Base-by-base conservation (phyloP, 176 grass and related monocot species). In the Triticum monococcum region DNA sequence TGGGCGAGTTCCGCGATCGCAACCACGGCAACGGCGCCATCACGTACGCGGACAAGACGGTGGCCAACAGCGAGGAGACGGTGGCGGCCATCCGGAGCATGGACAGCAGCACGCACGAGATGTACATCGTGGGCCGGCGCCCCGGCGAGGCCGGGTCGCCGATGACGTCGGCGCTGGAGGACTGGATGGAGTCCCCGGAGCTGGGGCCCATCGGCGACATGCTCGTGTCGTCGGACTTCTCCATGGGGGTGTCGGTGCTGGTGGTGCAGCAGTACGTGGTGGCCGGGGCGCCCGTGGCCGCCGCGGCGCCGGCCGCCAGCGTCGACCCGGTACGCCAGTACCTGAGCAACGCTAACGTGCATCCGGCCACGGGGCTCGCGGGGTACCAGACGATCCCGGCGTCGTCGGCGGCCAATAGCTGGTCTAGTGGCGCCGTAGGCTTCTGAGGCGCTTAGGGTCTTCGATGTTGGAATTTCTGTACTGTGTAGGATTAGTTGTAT, bases 121-220 rank as follows among this genome's bases (percentile, higher is more conserved):
- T 98, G 16, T 94, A 86, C 84, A 83, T 98, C 71, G 93, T 98
- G 5, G 93, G 96, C 30, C 72, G 93, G 17, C 84, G 86, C 18
- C 91, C 94, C 61, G 77, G 88, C 37, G 88, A 89, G 52, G 45
- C 78, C 14, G 86, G 86, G 54, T 80, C 86, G 48, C 70, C 81
- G 37, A 89, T 98, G 72, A 94, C 93, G 10, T n/a, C 67, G 25
- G 81, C 90, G 64, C 76, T 98, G 23, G 84, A 88, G 59, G 93
- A 94, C 10, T 98, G 93, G 92, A 90, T 86, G 22, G 93, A 98
- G 88, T 92, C 80, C 82, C 93, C 96, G 8, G 96, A 98, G 88
- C 65, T 98, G 65, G 96, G 96, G 9, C 91, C 93, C 9, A 94
- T 96, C 8, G 96, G 93, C 18, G 96, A 98, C 93, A 81, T 96